Conservation (phyloP, 2,329 filamentous ascomycete genomes). For the Trichophyton simii region DNA sequence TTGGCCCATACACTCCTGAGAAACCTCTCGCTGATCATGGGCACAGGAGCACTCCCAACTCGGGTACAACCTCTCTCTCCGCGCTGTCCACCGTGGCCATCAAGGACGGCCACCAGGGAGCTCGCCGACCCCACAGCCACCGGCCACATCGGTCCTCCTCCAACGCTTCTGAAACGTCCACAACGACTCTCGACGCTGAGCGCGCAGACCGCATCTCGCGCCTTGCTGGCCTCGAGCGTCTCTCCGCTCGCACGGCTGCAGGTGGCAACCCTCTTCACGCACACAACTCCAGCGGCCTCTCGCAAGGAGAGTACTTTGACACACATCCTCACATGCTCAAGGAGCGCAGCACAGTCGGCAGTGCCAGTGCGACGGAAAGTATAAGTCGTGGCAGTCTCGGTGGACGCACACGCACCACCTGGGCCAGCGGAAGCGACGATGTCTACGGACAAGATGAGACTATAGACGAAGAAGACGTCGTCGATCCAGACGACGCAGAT, state of each 20-base stretch:
- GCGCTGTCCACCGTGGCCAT: constrained; percentile 87
- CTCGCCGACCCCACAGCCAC: constrained; percentile 50
- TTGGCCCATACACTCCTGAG: constrained; percentile 6
- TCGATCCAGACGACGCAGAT: constrained; percentile 59
- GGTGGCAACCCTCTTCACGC: constrained; percentile 7
- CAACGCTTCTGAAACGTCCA: constrained; percentile 46
- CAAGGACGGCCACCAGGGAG: constrained; percentile 87
- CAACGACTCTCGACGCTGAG: constrained; percentile 73
- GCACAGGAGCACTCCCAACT: constrained; percentile 76
- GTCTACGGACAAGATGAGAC: constrained; percentile 58
- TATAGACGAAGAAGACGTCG: constrained; percentile 49
- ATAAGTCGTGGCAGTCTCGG: constrained; percentile 67
- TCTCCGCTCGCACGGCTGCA: constrained; percentile 56
- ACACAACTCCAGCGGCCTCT: constrained; percentile 16
- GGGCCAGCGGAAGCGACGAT: constrained; percentile 53
- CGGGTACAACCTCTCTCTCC: constrained; percentile 80
- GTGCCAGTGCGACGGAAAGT: constrained; percentile 69
- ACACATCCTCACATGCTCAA: constrained; percentile 40
- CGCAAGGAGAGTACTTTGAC: constrained; percentile 60
- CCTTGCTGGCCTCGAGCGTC: constrained; percentile 77
- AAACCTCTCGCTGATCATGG: background rate
- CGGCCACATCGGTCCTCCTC: constrained; percentile 44
- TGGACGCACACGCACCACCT: constrained; percentile 44
- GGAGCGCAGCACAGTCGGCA: constrained; percentile 81
- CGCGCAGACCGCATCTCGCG: constrained; percentile 91